Conservation (phyloP, 306 rosid species). For the Notholithocarpus densiflorus region DNA sequence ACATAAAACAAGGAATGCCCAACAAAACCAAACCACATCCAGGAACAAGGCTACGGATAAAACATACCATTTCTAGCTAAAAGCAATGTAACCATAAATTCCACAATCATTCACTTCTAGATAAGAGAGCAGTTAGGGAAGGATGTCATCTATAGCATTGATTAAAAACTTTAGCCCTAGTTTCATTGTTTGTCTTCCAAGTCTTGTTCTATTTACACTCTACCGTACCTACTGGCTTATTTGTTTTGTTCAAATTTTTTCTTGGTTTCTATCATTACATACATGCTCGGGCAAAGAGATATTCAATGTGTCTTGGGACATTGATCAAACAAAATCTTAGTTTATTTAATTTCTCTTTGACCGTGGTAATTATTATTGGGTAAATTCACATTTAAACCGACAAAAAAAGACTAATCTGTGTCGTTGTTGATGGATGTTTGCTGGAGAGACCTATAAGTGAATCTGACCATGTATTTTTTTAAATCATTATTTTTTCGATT, state of each 20-base stretch:
- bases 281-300: slow-evolving; percentile 24
- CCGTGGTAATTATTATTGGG: background rate
- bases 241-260: slow-evolving; percentile 47
- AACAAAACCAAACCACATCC: no score
- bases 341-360: slow-evolving; percentile 8
- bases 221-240: slow-evolving; percentile 49
- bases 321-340: slow-evolving; percentile 13
- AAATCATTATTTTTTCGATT: no score
- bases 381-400: no score
- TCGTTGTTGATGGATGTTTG: no score
- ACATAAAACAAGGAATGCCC: no score
- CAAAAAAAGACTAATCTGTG: no score
- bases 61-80: no score
- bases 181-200: slow-evolving; percentile 44
- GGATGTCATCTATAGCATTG: slow-evolving; percentile 32
- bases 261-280: slow-evolving; percentile 34
- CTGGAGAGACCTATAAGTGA: no score
- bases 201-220: slow-evolving; percentile 51
- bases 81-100: slow-evolving; percentile 19
- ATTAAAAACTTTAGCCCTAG: slow-evolving; percentile 40
- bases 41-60: no score
- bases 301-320: slow-evolving; percentile 4
- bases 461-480: no score
- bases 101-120: slow-evolving; percentile 44
- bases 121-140: slow-evolving; percentile 52